Base-by-base conservation (phyloP, 1,139 yeast genomes). In the Torulaspora pretoriensis region DNA sequence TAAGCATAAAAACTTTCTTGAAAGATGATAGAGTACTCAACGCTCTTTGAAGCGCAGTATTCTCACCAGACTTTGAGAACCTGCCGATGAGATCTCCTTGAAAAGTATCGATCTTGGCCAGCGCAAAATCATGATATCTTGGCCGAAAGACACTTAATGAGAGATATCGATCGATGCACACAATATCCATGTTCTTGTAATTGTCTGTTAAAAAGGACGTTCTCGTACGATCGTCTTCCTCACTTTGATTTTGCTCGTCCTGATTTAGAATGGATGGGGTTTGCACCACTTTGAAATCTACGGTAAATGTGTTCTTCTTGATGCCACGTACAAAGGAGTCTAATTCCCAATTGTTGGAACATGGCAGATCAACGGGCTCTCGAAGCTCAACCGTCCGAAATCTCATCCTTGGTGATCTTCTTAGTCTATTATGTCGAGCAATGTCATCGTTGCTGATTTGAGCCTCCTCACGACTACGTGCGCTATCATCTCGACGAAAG, bases 171-270 rank as follows among this genome's bases (percentile, higher is more conserved):
- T 59, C 61, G 33, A 60, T 49, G 35, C 52, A 40, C 6, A 56
- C 39, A 22, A 60, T 50, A 24, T 53, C 58, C 58, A 60, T 48
- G 33, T 51, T 49, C 29, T 50, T 51, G 33, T 60, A 59, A 27
- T 46, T 52, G 30, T 56, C 58, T 6, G 63, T 56, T n/a, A 60
- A 42, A 44, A 57, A 60, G 4, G 61, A 53, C 1, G 53, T 49
- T 34, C 46, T 37, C 6, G 50, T 45, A 9, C 22, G 42, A 22
- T 39, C 47, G n/a, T 38, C 50, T 25, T 41, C 51, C n/a, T 37
- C 43, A 6, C 42, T 40, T 17, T 35, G 40, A 34, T 22, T 13
- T 24, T 25, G 26, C 10, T 34, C 47, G 35, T 30, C 39, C 14
- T 41, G 30, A 14, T 17, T 25, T n/a, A 38, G 16, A 12, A 23